Conservation (phyloP, 768 basidiomycete genomes). For the Kwoniella newhampshirensis region DNA sequence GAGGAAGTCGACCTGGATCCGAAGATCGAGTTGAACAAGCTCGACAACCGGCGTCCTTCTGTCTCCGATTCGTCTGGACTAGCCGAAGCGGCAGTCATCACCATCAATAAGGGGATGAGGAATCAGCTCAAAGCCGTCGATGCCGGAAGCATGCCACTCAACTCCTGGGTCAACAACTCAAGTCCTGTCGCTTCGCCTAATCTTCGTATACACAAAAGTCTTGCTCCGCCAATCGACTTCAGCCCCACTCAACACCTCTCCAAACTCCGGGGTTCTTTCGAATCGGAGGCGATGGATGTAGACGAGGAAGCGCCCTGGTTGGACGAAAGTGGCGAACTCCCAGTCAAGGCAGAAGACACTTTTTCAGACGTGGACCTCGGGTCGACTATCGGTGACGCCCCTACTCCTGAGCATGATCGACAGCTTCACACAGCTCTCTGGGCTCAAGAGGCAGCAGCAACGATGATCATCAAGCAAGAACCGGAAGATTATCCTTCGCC, state of each 20-base stretch:
- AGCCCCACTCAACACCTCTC: constrained; percentile 38
- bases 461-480: constrained; percentile 34
- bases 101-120: neutral
- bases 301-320: constrained; percentile 37
- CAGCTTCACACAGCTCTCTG: constrained; percentile 37
- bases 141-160: constrained; percentile 15
- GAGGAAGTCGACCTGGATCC: constrained; percentile 18
- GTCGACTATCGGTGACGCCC: constrained; percentile 32
- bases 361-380: constrained; percentile 34
- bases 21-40: constrained; percentile 29
- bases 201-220: constrained; percentile 8
- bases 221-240: constrained; percentile 22
- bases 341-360: constrained; percentile 40
- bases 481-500: constrained; percentile 44
- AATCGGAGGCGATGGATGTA: constrained; percentile 35
- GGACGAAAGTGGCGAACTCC: constrained; percentile 38
- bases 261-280: constrained; percentile 28
- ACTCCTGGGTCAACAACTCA: constrained; percentile 28
- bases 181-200: constrained; percentile 35
- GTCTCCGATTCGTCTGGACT: constrained; percentile 26
- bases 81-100: constrained; percentile 2
- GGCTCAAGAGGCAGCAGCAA: constrained; percentile 34
- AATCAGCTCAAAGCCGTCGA: constrained; percentile 20
- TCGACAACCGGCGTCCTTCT: constrained; percentile 28
- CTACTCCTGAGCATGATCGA: constrained; percentile 42